These are phyloP conservation scores for Talaromyces sp. DNA, from an alignment of 2,329 filamentous ascomycete species.

Conservation along the genomic window DNA sequence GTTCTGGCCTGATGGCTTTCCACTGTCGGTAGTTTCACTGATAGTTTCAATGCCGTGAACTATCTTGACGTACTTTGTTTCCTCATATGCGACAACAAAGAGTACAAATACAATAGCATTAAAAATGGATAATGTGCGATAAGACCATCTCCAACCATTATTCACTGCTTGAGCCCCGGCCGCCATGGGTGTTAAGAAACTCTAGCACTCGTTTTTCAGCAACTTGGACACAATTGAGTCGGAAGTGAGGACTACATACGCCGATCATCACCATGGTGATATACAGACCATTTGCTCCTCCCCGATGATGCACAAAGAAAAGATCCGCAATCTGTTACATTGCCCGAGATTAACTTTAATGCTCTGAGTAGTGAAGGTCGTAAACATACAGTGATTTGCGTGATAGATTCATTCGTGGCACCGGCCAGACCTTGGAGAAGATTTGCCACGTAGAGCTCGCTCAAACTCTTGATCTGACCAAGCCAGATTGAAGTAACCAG, in stretches of 20 bases:
- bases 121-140: conserved; percentile 35
- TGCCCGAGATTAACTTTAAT: neutral
- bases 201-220: conserved; percentile 7
- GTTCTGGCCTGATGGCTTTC: neutral
- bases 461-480: conserved; percentile 37
- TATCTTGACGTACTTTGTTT: conserved; percentile 32
- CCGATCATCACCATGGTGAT: conserved; percentile 41
- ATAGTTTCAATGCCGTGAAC: conserved; percentile 20
- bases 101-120: conserved; percentile 27
- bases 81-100: conserved; percentile 38
- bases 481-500: conserved; percentile 43
- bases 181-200: conserved; percentile 35
- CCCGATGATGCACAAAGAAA: conserved; percentile 52
- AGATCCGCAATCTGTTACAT: conserved; percentile 42
- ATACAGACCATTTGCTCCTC: conserved; percentile 50
- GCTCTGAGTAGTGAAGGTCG: neutral
- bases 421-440: conserved; percentile 40
- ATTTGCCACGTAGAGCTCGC: conserved; percentile 47
- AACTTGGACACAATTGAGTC: neutral
- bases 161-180: conserved; percentile 32
- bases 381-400: conserved; percentile 34
- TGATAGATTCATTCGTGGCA: conserved; percentile 41
- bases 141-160: conserved; percentile 38
- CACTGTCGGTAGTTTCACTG: neutral
- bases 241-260: conserved; percentile 24